Evolutionary conservation across 306 rosid species (phyloP), one percentile per base, ranked within the genome.

Genomic region (Ammopiptanthus mongolicus): DNA sequence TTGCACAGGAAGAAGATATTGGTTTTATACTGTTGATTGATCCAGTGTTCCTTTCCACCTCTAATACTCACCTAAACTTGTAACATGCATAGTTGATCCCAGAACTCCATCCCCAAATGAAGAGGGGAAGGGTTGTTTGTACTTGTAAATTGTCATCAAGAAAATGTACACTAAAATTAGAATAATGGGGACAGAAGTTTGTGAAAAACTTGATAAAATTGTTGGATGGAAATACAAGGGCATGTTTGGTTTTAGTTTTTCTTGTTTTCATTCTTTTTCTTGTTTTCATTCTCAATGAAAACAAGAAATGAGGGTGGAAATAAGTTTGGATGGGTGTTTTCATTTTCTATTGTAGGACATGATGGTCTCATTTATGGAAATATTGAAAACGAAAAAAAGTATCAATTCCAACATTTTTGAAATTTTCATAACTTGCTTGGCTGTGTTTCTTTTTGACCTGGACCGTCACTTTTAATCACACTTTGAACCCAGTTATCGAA

Each of bases 71-170:
- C 50, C 78, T 48, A 41, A 84, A 55, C 44, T 29, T 84, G 79
- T 85, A 71, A 66, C 81, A 51, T 74, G 79, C 77, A 39, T 52
- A 70, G 55, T 51, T 77, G 71, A 81, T 78, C 23, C 19, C 18
- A 68, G 52, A 46, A 71, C 58, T 57, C 65, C 69, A 59, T 44
- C 69, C 78, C 70, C 42, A n/a, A 64, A 41, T 57, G 36, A 66
- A 65, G 42, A 31, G 51, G 44, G 48, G 73, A 56, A 39, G 23
- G 3, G 51, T 34, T 84, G 84, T 61, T 34, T 84, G 84, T 61
- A 62, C 39, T 14, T 62, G 71, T 84, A 80, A 23, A 84, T 76
- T 29, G 6, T 76, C 15, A 42, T 60, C 39, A 10, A 22, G 10
- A 71, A 31, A 47, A 21, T 84, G 80, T 76, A 60, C 80, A 80